Evolutionary conservation across 768 basidiomycete genomes (phyloP).

Genomic region (Suillus brevipes): DNA sequence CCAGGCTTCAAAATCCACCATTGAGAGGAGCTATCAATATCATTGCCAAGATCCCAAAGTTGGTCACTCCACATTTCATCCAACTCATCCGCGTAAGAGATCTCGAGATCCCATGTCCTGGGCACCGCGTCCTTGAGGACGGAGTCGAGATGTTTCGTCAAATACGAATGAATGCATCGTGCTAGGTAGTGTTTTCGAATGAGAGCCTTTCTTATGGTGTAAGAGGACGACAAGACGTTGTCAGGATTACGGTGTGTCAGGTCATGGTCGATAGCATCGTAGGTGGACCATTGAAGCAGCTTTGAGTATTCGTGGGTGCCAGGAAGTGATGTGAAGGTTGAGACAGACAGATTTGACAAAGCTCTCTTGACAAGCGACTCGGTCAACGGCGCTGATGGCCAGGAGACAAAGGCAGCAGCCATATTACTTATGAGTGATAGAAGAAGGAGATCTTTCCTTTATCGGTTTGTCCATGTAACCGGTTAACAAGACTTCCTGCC

Average conservation of each 20-base stretch:
- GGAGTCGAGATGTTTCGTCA: constrained; percentile 68
- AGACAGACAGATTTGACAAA: constrained; percentile 33
- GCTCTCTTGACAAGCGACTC: constrained; percentile 46
- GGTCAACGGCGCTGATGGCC: constrained; percentile 57
- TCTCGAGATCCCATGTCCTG: constrained; percentile 78
- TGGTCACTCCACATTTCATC: constrained; percentile 94
- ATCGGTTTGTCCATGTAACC: neutral
- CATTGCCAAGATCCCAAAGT: constrained; percentile 77
- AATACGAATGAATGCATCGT: constrained; percentile 66
- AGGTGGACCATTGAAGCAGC: constrained; percentile 81
- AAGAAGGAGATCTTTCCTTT: neutral
- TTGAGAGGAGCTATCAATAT: constrained; percentile 45
- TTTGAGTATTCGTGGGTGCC: constrained; percentile 18
- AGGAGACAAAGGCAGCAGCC: constrained; percentile 44
- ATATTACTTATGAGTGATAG: neutral
- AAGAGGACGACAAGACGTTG: constrained; percentile 71
- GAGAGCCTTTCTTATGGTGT: constrained; percentile 87
- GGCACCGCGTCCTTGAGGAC: constrained; percentile 59
- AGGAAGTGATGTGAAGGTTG: constrained; percentile 30
- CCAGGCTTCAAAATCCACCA: constrained; percentile 99
- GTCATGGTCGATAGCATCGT: constrained; percentile 83
- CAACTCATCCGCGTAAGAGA: constrained; percentile 90
- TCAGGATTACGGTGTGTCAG: constrained; percentile 54
- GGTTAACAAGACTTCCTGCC: neutral
- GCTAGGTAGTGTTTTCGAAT: constrained; percentile 95